phyloP scores from a whole-genome alignment of 2,329 filamentous ascomycete species.

The Xylaria sp. region DNA sequence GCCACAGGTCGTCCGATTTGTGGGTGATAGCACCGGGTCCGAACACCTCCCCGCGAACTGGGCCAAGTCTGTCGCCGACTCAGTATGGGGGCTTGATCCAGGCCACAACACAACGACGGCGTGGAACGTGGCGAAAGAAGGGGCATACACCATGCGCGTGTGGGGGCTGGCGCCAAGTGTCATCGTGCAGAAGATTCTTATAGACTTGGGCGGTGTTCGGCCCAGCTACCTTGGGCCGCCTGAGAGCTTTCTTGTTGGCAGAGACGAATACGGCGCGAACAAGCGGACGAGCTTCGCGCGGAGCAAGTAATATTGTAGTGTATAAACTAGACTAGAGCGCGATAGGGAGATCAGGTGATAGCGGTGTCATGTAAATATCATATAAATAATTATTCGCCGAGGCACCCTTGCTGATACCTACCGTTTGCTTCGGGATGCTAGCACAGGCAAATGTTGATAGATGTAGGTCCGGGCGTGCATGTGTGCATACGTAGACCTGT shows the following conservation, averaged over 20 bases:
- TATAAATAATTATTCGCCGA: not conserved
- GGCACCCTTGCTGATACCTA: not conserved
- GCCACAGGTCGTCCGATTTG: slow-evolving; percentile 46
- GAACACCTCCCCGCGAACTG: slow-evolving; percentile 50
- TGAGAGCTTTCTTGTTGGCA: slow-evolving; percentile 56
- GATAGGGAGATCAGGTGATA: not conserved
- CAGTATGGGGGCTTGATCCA: slow-evolving; percentile 51
- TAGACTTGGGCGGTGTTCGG: slow-evolving; percentile 61
- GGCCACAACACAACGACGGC: slow-evolving; percentile 52
- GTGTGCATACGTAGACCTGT: not conserved
- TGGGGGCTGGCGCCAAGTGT: slow-evolving; percentile 60
- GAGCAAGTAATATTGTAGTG: too few species aligned
- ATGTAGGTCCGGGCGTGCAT: not conserved
- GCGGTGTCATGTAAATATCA: not conserved
- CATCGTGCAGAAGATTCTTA: slow-evolving; percentile 60
- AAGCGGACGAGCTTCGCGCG: slow-evolving; percentile 47
- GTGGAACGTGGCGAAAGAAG: slow-evolving; percentile 48
- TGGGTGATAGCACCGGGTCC: slow-evolving; percentile 49
- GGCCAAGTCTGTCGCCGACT: slow-evolving; percentile 51
- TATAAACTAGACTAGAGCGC: too few species aligned
- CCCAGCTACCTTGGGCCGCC: slow-evolving; percentile 62
- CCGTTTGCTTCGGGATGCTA: too few species aligned
- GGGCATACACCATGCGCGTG: slow-evolving; percentile 55
- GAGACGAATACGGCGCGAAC: slow-evolving; percentile 46
- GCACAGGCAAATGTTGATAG: not conserved